phyloP scores from a whole-genome alignment of 202 grass and related monocot genomes.

The Elaeis oleifera region DNA sequence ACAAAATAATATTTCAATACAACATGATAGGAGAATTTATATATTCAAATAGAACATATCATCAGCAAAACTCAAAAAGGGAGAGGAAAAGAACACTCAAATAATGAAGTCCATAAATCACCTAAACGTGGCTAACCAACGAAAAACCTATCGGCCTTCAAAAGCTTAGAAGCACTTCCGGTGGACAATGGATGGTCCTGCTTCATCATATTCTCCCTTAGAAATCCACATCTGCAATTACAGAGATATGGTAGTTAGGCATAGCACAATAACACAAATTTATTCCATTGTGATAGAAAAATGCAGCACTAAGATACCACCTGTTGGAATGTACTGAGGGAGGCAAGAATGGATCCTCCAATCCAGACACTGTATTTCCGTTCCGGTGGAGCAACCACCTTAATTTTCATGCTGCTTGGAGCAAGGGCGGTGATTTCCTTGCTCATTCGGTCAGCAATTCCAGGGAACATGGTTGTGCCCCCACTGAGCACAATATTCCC shows the following conservation, averaged over 20 bases:
- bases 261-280: no score
- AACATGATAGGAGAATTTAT: no score
- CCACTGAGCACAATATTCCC: conserved; percentile 12
- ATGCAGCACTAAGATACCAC: no score
- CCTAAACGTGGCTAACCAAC: no score
- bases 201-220: conserved; percentile 16
- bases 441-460: conserved; percentile 15
- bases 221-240: conserved; percentile 19
- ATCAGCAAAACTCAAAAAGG: no score
- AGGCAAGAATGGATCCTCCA: conserved; percentile 16
- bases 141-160: no score
- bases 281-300: no score
- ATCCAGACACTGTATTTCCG: conserved; percentile 16
- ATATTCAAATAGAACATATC: no score
- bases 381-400: conserved; percentile 11
- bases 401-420: conserved; percentile 22
- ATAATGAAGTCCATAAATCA: no score
- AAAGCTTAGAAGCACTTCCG: conserved; percentile 11
- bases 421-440: conserved; percentile 15
- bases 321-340: conserved; percentile 3
- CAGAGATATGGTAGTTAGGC: no score
- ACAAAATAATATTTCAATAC: no score
- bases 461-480: conserved; percentile 14
- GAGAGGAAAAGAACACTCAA: no score
- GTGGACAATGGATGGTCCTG: conserved; percentile 15